Evolutionary conservation across 2,329 filamentous ascomycete genomes (phyloP).

Genomic region (Aaosphaeria pasadenensis): DNA sequence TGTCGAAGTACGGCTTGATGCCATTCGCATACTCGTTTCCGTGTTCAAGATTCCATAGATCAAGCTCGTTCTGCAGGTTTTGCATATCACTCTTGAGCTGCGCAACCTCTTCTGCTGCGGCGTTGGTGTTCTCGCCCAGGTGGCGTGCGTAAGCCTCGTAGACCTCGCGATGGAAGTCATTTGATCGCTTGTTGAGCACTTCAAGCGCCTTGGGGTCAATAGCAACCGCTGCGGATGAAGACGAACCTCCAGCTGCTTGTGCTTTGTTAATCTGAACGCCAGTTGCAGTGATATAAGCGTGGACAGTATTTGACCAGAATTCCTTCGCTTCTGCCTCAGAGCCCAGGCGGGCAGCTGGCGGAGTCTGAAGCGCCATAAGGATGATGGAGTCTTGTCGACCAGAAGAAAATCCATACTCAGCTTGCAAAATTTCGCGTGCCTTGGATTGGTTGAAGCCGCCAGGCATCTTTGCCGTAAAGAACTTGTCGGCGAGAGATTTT

Average conservation of each 20-base stretch:
- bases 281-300: constrained; percentile 5
- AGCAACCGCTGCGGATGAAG: constrained; percentile 5
- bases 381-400: constrained; percentile 12
- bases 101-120: constrained; percentile 5
- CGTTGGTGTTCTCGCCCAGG: constrained; percentile 8
- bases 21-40: constrained; percentile 13
- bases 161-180: constrained; percentile 9
- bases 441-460: constrained; percentile 7
- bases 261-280: constrained; percentile 8
- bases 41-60: constrained; percentile 14
- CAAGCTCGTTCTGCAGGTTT: constrained; percentile 11
- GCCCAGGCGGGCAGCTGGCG: constrained; percentile 8
- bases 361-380: constrained; percentile 5
- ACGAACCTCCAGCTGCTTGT: constrained; percentile 2
- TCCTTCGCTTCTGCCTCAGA: constrained; percentile 7
- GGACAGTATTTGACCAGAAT: constrained; percentile 7
- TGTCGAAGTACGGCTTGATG: constrained; percentile 13
- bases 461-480: constrained; percentile 10
- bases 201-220: constrained; percentile 10
- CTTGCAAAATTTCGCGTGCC: constrained; percentile 7
- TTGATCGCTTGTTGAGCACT: constrained; percentile 8
- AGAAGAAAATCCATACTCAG: constrained; percentile 7
- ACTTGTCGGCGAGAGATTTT: constrained; percentile 9
- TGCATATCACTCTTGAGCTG: constrained; percentile 8
- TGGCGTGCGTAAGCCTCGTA: constrained; percentile 10